Evolutionary conservation across 2,329 filamentous ascomycete species (phyloP).

Genomic region (Stagonosporopsis rhizophila): DNA sequence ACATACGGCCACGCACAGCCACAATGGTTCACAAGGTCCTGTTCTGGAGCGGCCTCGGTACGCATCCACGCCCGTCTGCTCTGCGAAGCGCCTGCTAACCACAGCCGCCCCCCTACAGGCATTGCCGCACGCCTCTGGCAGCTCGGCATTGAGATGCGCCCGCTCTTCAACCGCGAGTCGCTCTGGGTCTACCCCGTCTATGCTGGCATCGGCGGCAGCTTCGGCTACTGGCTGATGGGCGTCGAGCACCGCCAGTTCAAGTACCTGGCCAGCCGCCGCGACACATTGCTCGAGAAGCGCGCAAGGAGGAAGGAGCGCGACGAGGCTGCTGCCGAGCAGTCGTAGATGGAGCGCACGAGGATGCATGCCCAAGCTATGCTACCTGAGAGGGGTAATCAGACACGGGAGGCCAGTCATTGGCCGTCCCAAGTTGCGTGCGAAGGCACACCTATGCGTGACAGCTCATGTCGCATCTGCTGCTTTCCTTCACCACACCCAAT

Average conservation of each 20-base stretch:
- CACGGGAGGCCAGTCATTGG: conserved; percentile 1
- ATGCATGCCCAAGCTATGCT: neutral
- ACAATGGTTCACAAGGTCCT: conserved; percentile 66
- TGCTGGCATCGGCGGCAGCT: conserved; percentile 82
- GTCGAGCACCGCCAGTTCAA: conserved; percentile 83
- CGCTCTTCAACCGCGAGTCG: conserved; percentile 82
- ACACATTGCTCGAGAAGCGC: conserved; percentile 86
- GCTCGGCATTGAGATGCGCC: conserved; percentile 97
- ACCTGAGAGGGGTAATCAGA: conserved; percentile 16
- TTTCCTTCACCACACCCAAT: conserved; percentile 9
- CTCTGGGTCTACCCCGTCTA: conserved; percentile 94
- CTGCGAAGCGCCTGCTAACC: conserved; percentile 32
- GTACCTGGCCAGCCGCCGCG: conserved; percentile 79
- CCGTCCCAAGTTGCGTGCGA: neutral
- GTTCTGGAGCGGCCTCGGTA: conserved; percentile 94
- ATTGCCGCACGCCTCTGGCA: conserved; percentile 93
- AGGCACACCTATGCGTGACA: neutral
- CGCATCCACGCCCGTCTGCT: conserved; percentile 44
- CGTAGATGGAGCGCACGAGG: conserved; percentile 16
- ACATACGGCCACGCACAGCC: conserved; percentile 19
- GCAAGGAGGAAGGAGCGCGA: conserved; percentile 75
- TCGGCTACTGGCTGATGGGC: conserved; percentile 96
- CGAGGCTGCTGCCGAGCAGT: conserved; percentile 44
- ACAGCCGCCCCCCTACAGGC: conserved; percentile 62
- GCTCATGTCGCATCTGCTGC: conserved; percentile 11